Evolutionary conservation across 768 basidiomycete genomes (phyloP), one percentile per base, ranked within the genome.

Genomic region (Podaxis sp.): DNA sequence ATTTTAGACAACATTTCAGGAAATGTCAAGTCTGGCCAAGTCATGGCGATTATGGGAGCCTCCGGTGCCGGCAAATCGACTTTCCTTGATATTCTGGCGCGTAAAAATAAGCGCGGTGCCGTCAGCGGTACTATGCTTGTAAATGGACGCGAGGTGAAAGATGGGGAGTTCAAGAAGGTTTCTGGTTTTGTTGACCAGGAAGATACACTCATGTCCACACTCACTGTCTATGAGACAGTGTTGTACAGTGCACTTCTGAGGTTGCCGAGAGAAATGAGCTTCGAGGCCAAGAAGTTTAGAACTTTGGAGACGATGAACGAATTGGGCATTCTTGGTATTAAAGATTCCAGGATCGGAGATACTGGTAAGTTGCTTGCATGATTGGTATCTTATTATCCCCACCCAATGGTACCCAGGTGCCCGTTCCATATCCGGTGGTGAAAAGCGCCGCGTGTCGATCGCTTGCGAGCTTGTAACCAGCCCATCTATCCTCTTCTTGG

Each of bases 151-250:
- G 82, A 83, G 63, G 89, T 96, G 26, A 78, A 79, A 49, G 82
- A 93, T 72, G 75, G 80, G 26, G 85, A 90, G 71, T 97, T 93
- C 80, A 89, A 87, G 72, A 85, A 87, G 38, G 90, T 98, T 4
- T 87, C 90, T 66, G 97, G 97, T 33, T 99, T 92, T 67, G 97
- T 99, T 49, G 96, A 99, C 72, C 97, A 99, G 75, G 97, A 99
- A 74, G 97, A 99, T 73, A 97, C 95, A 10, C 76, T 99, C 66
- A 96, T 99, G 91, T 86, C 90, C 70, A 99, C 96, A 7, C 78
- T 99, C 76, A 99, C 96, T 2, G 97, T 99, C 22, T 99, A 98
- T 74, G 97, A 99, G 80, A 98, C 96, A 0, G 90, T 99, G 17
- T 74, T 99, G 58, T 97, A 97, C 71, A 95, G 93, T 56, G 97